Evolutionary conservation across 116 monocot genomes (phyloP), one percentile per base, ranked within the genome.

Genomic region (Cymodocea nodosa): DNA sequence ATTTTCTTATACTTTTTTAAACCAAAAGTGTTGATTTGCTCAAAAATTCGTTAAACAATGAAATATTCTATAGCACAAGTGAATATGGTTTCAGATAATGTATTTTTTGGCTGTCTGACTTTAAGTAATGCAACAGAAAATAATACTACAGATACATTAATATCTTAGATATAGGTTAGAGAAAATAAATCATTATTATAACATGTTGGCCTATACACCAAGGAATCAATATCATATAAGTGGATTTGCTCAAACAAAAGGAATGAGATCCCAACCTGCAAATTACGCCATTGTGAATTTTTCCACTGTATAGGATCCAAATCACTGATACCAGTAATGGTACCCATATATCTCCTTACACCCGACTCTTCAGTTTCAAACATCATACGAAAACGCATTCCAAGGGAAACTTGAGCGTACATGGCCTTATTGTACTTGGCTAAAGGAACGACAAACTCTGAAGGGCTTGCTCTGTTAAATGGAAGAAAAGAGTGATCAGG

Each of bases 331-430:
- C 89, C 86, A 24, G 89, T 93, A 36, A 93, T 81, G n/a, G 93
- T 93, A 12, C 93, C 93, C 93, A 93, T 93, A 64, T 89, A 93
- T 62, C 89, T 74, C 7, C 93, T 81, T 3, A 93, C 86, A 16
- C 93, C 84, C 9, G 82, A 89, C 35, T 93, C 93, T 74, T 93
- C 89, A 15, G 93, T 93, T 78, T 93, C 93, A 77, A 93, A 93
- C 82, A 93, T 77, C 93, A 93, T 93, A 72, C 93, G 83, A 74
- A 93, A 93, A 65, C 93, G 63, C 93, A 93, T 93, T 51, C 93
- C 93, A 50, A 89, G 83, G 53, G 93, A 86, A 23, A 93, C 82
- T 80, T 93, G 93, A 16, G 84, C 80, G 72, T 89, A 93, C 86
- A 89, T 62, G n/a, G 86, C 80, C 68, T 89, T 93, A n/a, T 77